phyloP scores from a whole-genome alignment of 305 asterid genomes.

The Solanum hybrid region DNA sequence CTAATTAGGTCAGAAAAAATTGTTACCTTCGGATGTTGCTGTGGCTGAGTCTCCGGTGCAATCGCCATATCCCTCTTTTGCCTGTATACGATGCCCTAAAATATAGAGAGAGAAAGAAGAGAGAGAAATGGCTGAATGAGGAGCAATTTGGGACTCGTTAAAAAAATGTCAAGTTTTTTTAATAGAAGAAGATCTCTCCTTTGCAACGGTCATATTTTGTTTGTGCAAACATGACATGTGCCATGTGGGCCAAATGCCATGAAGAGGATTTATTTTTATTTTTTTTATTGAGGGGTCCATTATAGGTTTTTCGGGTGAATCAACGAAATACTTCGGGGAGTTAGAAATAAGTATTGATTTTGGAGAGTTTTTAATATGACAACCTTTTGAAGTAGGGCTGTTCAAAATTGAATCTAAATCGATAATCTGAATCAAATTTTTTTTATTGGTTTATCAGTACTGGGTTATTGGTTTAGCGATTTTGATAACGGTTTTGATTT shows the following conservation, averaged over 20 bases:
- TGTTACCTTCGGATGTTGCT: slow-evolving; percentile 47
- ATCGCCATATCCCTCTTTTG: slow-evolving; percentile 37
- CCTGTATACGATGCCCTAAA: background rate
- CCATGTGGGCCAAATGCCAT: background rate
- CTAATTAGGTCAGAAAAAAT: background rate
- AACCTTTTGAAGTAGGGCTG: background rate
- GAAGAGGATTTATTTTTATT: background rate
- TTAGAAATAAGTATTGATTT: background rate
- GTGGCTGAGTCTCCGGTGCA: slow-evolving; percentile 39
- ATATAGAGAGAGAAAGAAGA: background rate
- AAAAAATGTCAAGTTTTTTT: background rate
- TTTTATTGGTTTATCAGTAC: too few species aligned
- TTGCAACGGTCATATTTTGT: background rate
- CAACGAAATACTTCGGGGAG: background rate
- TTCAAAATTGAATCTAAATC: accelerated
- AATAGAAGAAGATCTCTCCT: background rate
- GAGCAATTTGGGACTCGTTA: background rate
- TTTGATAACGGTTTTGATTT: too few species aligned
- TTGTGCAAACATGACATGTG: background rate
- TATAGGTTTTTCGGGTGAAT: background rate
- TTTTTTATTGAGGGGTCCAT: background rate
- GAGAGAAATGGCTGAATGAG: background rate
- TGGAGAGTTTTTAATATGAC: background rate
- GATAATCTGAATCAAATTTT: too few species aligned
- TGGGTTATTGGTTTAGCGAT: too few species aligned